Evolutionary conservation across 345 rosid genomes (phyloP).

Genomic region (Camelina sativa): DNA sequence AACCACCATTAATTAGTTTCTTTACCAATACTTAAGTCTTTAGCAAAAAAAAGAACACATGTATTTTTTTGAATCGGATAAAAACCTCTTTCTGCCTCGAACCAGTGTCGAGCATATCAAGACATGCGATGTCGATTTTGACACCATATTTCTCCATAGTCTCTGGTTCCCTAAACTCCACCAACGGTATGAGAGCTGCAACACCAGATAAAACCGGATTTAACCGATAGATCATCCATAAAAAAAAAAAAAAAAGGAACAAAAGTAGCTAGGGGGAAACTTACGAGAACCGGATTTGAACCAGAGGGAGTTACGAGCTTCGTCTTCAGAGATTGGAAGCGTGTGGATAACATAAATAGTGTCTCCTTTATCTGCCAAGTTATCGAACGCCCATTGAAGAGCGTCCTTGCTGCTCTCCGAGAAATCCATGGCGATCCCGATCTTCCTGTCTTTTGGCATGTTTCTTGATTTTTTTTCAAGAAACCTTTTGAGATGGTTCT

Average conservation of each 20-base stretch:
- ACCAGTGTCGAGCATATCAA: slow-evolving; percentile 88
- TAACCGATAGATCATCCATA: not conserved
- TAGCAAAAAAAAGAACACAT: not conserved
- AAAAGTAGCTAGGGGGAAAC: slow-evolving; percentile 20
- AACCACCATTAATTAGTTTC: not conserved
- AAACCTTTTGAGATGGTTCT: not conserved
- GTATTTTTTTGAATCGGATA: not conserved
- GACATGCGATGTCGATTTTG: slow-evolving; percentile 59
- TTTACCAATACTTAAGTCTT: not conserved
- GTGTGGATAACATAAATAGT: slow-evolving; percentile 71
- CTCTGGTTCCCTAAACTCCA: slow-evolving; percentile 85
- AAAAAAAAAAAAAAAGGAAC: not conserved
- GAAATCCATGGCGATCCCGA: slow-evolving; percentile 95
- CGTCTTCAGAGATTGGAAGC: slow-evolving; percentile 51
- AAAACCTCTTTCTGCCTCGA: slow-evolving; percentile 82
- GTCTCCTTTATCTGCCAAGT: slow-evolving; percentile 82
- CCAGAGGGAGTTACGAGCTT: slow-evolving; percentile 55
- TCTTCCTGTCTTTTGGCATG: slow-evolving; percentile 67
- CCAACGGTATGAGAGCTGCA: slow-evolving; percentile 85
- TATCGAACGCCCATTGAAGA: slow-evolving; percentile 80
- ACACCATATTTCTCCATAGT: slow-evolving; percentile 64
- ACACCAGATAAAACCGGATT: slow-evolving; percentile 5
- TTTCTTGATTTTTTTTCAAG: slow-evolving; percentile 33
- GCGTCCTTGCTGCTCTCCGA: slow-evolving; percentile 93
- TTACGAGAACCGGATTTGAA: slow-evolving; percentile 79